phyloP scores from a whole-genome alignment of 169 alveolate species.

The Ophryocystis elektroscirrha region DNA sequence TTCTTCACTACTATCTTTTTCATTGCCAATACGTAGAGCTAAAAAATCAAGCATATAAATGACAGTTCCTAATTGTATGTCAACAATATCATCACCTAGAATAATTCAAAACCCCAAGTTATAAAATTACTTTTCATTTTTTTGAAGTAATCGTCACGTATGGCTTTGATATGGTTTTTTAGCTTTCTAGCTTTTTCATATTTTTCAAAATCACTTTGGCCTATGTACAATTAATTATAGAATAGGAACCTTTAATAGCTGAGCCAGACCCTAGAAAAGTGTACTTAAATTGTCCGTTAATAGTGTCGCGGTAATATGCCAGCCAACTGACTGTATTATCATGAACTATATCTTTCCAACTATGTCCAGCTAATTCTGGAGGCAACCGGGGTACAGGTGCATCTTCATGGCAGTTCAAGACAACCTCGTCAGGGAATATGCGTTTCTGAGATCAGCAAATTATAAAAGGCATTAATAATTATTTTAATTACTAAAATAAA shows the following conservation, averaged over 20 bases:
- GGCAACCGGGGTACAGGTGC: conserved; percentile 89
- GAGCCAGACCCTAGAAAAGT: background rate
- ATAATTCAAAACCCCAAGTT: background rate
- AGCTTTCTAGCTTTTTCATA: background rate
- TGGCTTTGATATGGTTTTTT: background rate
- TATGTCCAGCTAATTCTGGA: conserved; percentile 69
- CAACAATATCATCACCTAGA: conserved; percentile 31
- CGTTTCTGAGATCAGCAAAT: conserved; percentile 17
- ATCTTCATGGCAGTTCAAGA: conserved; percentile 68
- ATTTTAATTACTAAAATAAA: no score
- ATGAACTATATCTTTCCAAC: conserved; percentile 83
- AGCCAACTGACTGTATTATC: conserved; percentile 87
- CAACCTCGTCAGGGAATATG: conserved; percentile 74
- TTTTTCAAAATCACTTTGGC: background rate
- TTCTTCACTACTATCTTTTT: conserved; percentile 89
- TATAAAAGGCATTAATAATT: no score
- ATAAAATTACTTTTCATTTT: background rate
- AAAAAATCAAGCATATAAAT: conserved; percentile 86
- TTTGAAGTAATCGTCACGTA: background rate
- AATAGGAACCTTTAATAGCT: background rate
- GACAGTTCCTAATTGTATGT: conserved; percentile 86
- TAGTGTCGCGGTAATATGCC: conserved; percentile 73
- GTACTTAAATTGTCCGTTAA: conserved; percentile 43
- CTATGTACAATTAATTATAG: background rate
- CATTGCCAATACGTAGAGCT: conserved; percentile 98